phyloP scores from a whole-genome alignment of 2,329 filamentous ascomycete species.

The Ilyonectria destructans region DNA sequence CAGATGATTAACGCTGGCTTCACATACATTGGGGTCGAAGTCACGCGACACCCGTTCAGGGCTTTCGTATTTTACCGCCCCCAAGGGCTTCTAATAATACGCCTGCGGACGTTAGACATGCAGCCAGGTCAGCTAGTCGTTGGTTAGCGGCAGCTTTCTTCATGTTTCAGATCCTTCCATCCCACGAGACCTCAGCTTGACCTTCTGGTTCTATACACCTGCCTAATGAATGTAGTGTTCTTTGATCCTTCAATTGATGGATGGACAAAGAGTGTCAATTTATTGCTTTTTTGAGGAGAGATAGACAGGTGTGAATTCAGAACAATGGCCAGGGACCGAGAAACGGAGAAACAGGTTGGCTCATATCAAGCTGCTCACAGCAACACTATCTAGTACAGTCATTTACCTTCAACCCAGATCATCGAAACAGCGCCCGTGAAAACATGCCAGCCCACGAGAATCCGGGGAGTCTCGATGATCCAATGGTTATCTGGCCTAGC shows the following conservation, averaged over 20 bases:
- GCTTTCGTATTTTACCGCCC: background rate
- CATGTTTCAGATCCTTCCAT: background rate
- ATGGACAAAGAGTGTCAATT: background rate
- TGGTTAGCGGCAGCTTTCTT: background rate
- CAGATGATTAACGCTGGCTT: background rate
- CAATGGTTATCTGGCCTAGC: background rate
- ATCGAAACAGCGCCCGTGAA: no score
- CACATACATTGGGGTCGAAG: background rate
- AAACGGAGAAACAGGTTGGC: background rate
- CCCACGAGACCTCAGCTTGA: background rate
- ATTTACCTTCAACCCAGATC: no score
- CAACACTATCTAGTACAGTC: no score
- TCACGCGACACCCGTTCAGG: background rate
- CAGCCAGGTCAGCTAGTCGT: background rate
- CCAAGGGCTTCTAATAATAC: background rate
- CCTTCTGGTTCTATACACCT: background rate
- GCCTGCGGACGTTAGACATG: background rate
- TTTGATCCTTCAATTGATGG: background rate
- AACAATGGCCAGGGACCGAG: fast-evolving
- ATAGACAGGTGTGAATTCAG: background rate
- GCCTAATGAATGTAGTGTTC: background rate
- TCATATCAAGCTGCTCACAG: no score
- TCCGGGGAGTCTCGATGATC: background rate
- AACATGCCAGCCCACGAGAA: background rate
- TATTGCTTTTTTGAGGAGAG: background rate